Evolutionary conservation across 331 rosid genomes (phyloP).

Genomic region (Erythrophleum ivorense): DNA sequence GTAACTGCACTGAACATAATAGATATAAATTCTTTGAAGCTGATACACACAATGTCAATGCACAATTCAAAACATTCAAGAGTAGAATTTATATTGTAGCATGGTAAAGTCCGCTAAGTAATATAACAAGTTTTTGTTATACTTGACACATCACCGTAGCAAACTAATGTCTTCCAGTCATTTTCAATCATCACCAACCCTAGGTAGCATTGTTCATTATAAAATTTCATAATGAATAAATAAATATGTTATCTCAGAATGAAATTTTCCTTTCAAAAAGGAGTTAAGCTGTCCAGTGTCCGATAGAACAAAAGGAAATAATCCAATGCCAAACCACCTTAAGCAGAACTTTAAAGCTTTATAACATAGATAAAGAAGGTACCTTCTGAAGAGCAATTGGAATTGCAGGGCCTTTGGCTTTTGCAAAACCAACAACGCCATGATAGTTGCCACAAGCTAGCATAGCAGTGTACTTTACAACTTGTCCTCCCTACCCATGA

Average conservation of each 20-base stretch:
- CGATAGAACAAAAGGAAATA: conserved; percentile 21
- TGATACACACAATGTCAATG: neutral
- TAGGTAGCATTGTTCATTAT: neutral
- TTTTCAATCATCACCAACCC: neutral
- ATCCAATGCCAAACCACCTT: conserved; percentile 25
- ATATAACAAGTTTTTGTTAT: neutral
- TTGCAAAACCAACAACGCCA: conserved; percentile 88
- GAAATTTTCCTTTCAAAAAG: neutral
- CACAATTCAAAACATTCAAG: conserved; percentile 24
- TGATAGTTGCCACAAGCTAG: conserved; percentile 94
- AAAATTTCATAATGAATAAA: neutral
- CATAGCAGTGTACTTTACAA: conserved; percentile 81
- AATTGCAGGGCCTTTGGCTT: conserved; percentile 90
- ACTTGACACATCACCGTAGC: neutral
- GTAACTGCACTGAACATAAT: conserved; percentile 26
- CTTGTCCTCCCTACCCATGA: conserved; percentile 82
- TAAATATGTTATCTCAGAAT: neutral
- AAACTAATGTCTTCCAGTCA: neutral
- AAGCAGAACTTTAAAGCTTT: conserved; percentile 30
- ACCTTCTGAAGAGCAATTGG: conserved; percentile 92
- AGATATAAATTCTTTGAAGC: neutral
- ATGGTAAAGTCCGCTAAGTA: conserved; percentile 18
- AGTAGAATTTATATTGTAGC: conserved; percentile 28
- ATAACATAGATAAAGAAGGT: conserved; percentile 16
- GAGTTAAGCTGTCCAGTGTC: conserved; percentile 5